Base-by-base conservation (phyloP, 352 stramenopile species). In the Stramenopiles sp. region DNA sequence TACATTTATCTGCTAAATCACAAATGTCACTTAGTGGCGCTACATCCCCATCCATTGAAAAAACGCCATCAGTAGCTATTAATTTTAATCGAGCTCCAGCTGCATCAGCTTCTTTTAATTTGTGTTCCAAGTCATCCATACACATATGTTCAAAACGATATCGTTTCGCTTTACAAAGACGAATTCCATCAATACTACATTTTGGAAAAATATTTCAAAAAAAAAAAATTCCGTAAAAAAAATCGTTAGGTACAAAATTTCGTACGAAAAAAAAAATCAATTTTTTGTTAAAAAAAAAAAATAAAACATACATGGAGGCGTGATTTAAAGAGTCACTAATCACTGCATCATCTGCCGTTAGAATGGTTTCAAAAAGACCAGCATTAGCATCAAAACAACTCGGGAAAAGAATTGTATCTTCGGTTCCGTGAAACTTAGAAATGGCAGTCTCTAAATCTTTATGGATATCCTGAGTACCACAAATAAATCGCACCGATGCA, bases 351-450 rank as follows among this genome's bases (percentile, higher is more conserved):
- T 89, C 65, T 20, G 56, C 43, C 45, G 58, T 67, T 10, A 88
- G 51, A 19, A 83, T 57, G 5, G 53, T 58, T 42, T 89, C 70
- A 32, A 89, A 86, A 22, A 87, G 56, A 15, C 69, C 68, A 3
- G 68, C 73, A 49, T 89, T 89, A 32, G 73, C 73, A 48, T 87
- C 71, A 47, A 89, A 88, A 60, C 70, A 86, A 23, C 62, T 77
- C 26, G 73, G 64, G 47, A 81, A 89, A 42, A 89, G 48, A 46
- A 89, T 88, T 29, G 68, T 76, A 48, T 83, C 72, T 37, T 89
- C 72, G 5, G 64, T 89, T 38, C 69, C 68, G 50, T 89, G 70
- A 51, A 89, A 88, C n/a, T 63, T 56, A 2, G 67, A 68, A 47
- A 88, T 88, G 42, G 56, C 52, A 8, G 40, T 18, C 43, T 88